These are phyloP conservation scores for Simmondsia chinensis DNA, from an alignment of 148 eudicot species.

Conservation along the genomic window DNA sequence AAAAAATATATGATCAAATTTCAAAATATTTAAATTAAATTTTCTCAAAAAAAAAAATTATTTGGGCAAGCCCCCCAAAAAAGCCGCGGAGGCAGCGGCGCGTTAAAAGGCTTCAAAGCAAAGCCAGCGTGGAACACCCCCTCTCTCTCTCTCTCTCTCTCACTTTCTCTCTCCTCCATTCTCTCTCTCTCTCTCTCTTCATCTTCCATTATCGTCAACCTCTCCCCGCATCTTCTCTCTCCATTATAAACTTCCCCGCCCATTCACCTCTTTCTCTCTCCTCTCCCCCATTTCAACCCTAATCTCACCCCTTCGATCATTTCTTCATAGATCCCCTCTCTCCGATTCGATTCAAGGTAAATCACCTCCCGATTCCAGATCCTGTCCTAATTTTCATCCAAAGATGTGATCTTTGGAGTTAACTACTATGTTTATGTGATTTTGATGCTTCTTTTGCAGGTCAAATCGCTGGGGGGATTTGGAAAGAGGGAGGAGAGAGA, in stretches of 20 bases:
- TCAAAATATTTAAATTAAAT: too few relatives aligned
- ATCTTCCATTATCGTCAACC: too few relatives aligned
- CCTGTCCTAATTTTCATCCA: not conserved
- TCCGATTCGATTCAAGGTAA: too few relatives aligned
- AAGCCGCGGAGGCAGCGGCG: too few relatives aligned
- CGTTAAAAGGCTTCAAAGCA: too few relatives aligned
- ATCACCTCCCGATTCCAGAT: not conserved
- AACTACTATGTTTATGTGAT: not conserved
- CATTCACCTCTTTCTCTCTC: not conserved
- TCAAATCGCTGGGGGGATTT: conserved; percentile 19
- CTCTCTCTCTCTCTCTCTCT: not conserved
- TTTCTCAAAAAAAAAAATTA: too few relatives aligned
- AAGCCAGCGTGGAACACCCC: too few relatives aligned
- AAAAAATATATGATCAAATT: too few relatives aligned
- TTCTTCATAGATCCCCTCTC: too few relatives aligned
- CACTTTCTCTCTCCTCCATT: not conserved
- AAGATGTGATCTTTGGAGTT: not conserved
- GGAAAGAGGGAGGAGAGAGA: conserved; percentile 6
- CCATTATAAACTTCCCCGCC: not conserved
- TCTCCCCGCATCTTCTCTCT: not conserved
- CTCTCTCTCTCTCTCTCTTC: conserved; percentile 1
- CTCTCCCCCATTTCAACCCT: too few relatives aligned
- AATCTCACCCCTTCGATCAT: too few relatives aligned
- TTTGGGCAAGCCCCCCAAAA: too few relatives aligned
- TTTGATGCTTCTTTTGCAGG: conserved; percentile 5